Evolutionary conservation across 2,329 filamentous ascomycete genomes (phyloP), one percentile per base, ranked within the genome.

Genomic region (Trichoderma sp.): DNA sequence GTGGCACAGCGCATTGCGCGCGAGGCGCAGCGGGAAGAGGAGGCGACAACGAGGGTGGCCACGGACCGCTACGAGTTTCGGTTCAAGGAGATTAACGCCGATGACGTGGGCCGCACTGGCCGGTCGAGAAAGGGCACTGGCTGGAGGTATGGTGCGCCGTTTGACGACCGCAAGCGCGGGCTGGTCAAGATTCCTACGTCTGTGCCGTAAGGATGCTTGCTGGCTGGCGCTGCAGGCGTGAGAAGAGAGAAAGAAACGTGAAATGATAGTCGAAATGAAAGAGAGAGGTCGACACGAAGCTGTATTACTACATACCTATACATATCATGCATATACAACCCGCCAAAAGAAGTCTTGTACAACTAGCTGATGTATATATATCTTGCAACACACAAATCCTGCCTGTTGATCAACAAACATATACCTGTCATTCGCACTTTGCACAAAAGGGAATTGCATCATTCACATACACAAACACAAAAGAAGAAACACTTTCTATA

Each of bases 131-230:
- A 77, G 30, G 87, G 81, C 14, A 83, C 86, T 2, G 89, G 89
- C 24, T 88, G 85, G 84, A 81, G 87, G 70, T 91, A 91, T 73
- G 89, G 89, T 70, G 84, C 84, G 70, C 89, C 89, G 13, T 82
- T 83, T 71, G 83, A 87, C 75, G 89, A 91, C 75, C 84, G 89
- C 68, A 86, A 84, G 79, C 86, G 84, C 73, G 89, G 87, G n/a
- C 75, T 85, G 76, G 79, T 90, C 80, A 91, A 91, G 84, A 91
- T 91, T 75, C 89, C 89, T 26, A 90, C 85, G 43, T 85, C 82
- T 65, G 87, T 90, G 66, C 85, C 84, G 70, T 87, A 59, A 60
- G 13, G 8, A 24, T 32, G 30, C 39, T 32, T 21, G n/a, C 28
- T 32, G 5, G 13, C 18, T 24, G 52, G 24, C 24, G 11, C 24